Evolutionary conservation across 2,329 filamentous ascomycete species (phyloP), one percentile per base, ranked within the genome.

Genomic region (Colletotrichum salicis): DNA sequence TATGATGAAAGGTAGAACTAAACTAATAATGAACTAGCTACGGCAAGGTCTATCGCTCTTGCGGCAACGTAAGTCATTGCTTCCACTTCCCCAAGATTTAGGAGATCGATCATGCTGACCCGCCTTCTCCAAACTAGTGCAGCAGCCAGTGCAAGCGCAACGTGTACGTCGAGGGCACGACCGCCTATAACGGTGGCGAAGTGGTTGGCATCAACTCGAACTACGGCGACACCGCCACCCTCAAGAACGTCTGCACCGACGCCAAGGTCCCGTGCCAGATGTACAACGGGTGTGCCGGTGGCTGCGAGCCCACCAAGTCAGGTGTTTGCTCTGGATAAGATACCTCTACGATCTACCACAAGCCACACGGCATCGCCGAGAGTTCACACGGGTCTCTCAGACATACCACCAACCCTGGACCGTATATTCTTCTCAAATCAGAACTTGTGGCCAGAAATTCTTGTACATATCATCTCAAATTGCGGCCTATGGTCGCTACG

Each of bases 41-140:
- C 72, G 84, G 85, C 69, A 87, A 87, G 76, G 76, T 87, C 51
- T 86, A 85, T 76, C 83, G 85, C 31, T 85, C 84, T 8, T 87
- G 85, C 75, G 85, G 85, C 65, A 87, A 87, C 80, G 61, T 70
- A 37, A 45, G 70, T 82, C 76, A 71, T 77, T 48, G 29, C 10
- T 12, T 13, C 13, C 24, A 5, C 22, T 31, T 29, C 27, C 22
- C 13, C 15, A 22, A 19, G 11, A 11, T 8, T 6, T 29, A 45
- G 27, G 77, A 77, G 67, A 15, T 22, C 5, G 4, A 8, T 37
- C 27, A 4, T 29, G 1, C 35, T 48, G 11, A 29, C 37, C 1
- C 6, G 13, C n/a, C 41, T 1, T 48, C 15, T 29, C 15, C 19
- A 12, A 27, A 27, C 22, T 8, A 71, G 67, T 73, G 71, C 56